Evolutionary conservation across 352 stramenopile species (phyloP), one percentile per base, ranked within the genome.

Genomic region (Heterotrichella gracilis): DNA sequence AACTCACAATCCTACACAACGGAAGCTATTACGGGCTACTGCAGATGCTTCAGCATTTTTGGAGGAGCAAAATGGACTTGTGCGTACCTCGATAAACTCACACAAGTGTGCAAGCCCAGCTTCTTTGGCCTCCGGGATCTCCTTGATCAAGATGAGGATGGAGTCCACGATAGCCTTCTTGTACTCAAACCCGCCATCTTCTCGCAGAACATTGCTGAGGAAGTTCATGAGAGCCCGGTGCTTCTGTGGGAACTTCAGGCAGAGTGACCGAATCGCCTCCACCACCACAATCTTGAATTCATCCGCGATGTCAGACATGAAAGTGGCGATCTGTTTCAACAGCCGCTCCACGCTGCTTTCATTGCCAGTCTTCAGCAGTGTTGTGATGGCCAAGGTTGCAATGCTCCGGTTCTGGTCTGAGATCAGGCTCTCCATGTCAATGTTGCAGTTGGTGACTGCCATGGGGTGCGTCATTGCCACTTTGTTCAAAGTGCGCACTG

Each of bases 31-130:
- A n/a, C n/a, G n/a, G n/a, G n/a, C n/a, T n/a, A n/a, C n/a, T n/a
- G n/a, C n/a, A n/a, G n/a, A n/a, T n/a, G n/a, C n/a, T n/a, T n/a
- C n/a, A n/a, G n/a, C n/a, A n/a, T n/a, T n/a, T n/a, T n/a, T n/a
- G n/a, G n/a, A n/a, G n/a, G n/a, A n/a, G 88, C 83, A 69, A 82
- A 90, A 81, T 98, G 90, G n/a, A n/a, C n/a, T n/a, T n/a, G n/a
- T n/a, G n/a, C n/a, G n/a, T n/a, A n/a, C n/a, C 75, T 99, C 93
- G 73, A 98, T 98, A 73, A 98, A 99, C 80, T 99, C 93, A 71
- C 92, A 98, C 69, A 99, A 75, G 75, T 97, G 89, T 0, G 97
- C 79, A 24, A 99, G 78, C 17, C 81, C 90, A 25, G 79, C 86
- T 74, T 97, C 90, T 74, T 94, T 96, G n/a, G 88, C 93, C 75